A percentile compares a stretch with the other conserved stretches of the same genome.
These are phyloP conservation scores for Dictyostelium citrinum DNA, from an alignment of 78 protist species.

Conservation along the genomic window DNA sequence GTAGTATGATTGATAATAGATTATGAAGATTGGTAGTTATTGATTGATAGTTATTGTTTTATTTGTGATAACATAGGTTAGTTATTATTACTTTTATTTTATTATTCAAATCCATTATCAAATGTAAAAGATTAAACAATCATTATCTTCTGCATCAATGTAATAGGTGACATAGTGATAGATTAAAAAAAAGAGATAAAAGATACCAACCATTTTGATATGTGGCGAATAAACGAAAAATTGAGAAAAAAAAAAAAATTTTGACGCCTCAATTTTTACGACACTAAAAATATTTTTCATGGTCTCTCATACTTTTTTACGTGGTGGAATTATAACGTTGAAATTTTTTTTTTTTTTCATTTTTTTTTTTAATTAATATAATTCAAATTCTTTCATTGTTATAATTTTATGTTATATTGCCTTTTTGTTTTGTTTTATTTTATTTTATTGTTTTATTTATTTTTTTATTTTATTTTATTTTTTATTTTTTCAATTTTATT, in stretches of 20 bases:
- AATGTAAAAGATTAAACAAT: no score
- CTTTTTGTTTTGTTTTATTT: no score
- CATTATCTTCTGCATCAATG: no score
- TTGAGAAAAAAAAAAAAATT: neutral
- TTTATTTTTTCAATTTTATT: no score
- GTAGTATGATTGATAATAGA: no score
- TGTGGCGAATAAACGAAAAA: neutral
- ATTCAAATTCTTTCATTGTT: no score
- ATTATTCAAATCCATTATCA: no score
- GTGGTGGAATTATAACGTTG: neutral
- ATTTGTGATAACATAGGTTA: no score
- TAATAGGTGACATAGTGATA: neutral
- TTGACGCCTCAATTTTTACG: neutral
- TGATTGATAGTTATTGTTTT: neutral
- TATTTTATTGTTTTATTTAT: no score
- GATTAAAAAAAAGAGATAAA: neutral
- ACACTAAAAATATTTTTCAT: neutral
- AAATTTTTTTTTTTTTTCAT: neutral
- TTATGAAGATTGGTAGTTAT: neutral
- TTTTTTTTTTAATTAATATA: neutral
- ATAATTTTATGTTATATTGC: no score
- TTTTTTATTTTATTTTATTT: neutral
- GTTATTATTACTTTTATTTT: no score
- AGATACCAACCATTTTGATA: slow-evolving; percentile 20
- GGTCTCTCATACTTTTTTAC: neutral